Evolutionary conservation across 345 rosid species (phyloP), one percentile per base, ranked within the genome.

Genomic region (Corymbia maculata): DNA sequence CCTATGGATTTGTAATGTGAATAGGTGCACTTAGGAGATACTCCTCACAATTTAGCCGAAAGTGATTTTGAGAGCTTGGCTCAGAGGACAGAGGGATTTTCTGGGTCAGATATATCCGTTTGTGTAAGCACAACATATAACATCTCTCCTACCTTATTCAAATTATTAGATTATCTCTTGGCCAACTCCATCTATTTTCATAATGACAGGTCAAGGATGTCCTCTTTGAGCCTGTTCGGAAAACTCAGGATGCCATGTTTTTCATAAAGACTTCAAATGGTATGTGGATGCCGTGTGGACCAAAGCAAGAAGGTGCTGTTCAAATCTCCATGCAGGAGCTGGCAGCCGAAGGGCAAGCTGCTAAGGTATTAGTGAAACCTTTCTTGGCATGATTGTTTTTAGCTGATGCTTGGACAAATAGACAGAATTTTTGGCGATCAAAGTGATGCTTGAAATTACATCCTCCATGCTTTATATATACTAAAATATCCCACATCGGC

Each of bases 21-120:
- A 79, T 92, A 97, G 99, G 98, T 97, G 64, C 99, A 97, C 91
- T 93, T 97, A 68, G 99, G 99, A 87, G 99, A 97, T 90, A 97
- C 99, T 7, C 99, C 99, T 90, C 99, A 97, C 84, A 94, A 92
- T 89, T 92, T 97, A 93, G 92, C 93, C 52, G 99, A 95, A 91
- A 89, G 95, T 90, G 98, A 97, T 91, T 97, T 97, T 89, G 98
- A 95, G 92, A 90, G 88, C 88, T 93, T 97, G 91, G 99, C 95
- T 66, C 91, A 89, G 87, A 95, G 47, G 92, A 95, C 98, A 5
- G 98, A 95, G 88, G 98, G 99, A 42, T 97, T 96, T 90, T 97
- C 99, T 50, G 99, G 99, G 90, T 97, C 99, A 91, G 99, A 97
- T 92, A 92, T 97, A 86, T 51, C 99, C 80, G 99, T 97, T 92